phyloP scores from a whole-genome alignment of 495 filamentous ascomycete species.

The Podospora pseudoanserina region DNA sequence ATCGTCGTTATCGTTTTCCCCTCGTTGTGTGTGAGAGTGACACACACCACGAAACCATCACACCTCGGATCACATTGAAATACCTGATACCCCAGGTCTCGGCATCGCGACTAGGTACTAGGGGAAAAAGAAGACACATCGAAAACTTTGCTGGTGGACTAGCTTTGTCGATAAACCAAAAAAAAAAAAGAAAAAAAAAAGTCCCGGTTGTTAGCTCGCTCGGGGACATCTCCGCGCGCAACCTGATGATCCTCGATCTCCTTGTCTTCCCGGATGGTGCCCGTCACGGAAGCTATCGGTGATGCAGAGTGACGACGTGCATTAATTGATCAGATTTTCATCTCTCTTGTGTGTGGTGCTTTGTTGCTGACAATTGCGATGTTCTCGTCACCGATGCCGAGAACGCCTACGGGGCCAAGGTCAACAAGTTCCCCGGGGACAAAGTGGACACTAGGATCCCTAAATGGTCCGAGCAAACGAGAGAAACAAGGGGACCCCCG shows the following conservation, averaged over 20 bases:
- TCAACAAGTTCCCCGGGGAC: not conserved
- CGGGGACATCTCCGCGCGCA: not conserved
- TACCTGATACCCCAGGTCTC: not conserved
- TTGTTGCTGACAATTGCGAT: not conserved
- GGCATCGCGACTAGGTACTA: not conserved
- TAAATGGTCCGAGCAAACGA: slow-evolving; percentile 5
- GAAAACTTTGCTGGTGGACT: not conserved
- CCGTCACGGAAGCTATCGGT: slow-evolving; percentile 25
- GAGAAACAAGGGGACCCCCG: not conserved
- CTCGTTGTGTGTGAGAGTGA: not conserved
- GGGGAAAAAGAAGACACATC: not conserved
- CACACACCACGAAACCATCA: not conserved
- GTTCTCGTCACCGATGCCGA: not conserved
- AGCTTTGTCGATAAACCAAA: not conserved
- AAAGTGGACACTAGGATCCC: not conserved
- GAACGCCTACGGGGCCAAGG: not conserved
- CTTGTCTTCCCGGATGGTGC: slow-evolving; percentile 10
- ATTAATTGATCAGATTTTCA: slow-evolving; percentile 14
- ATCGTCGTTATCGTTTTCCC: not conserved
- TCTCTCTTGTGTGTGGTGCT: not conserved
- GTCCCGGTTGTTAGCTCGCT: not conserved
- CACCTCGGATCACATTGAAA: not conserved
- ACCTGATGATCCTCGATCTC: not conserved
- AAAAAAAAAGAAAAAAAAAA: not conserved
- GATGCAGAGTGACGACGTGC: slow-evolving; percentile 13